Percentiles rank a stretch among this genome's conserved stretches.
Conservation (phyloP, 129 eudicot species). For the Centrapalus pauciflorus region DNA sequence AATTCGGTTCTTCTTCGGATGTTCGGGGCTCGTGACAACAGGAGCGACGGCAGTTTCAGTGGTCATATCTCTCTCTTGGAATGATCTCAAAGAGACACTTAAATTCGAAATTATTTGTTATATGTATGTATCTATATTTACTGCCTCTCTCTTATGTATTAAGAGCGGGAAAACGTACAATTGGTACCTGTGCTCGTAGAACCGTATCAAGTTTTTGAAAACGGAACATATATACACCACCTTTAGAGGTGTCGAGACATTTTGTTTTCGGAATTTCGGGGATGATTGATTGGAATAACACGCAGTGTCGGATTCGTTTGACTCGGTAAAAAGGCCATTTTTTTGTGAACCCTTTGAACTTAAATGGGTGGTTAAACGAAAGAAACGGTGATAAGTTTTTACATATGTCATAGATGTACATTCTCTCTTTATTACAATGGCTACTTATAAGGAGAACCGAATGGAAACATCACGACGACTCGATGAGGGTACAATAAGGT, state of each 20-base stretch:
- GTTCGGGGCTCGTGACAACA: conserved; percentile 27
- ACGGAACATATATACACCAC: conserved; percentile 15
- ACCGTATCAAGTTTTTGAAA: conserved; percentile 19
- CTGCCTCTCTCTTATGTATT: conserved; percentile 25
- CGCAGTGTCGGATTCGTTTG: not conserved
- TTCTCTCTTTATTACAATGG: not conserved
- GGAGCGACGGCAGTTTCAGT: conserved; percentile 36
- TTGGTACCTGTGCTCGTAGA: conserved; percentile 26
- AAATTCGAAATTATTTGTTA: conserved; percentile 18
- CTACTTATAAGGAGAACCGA: conserved; percentile 6
- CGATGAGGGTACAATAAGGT: too few relatives aligned
- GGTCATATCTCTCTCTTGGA: conserved; percentile 28
- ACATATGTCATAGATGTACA: conserved; percentile 2
- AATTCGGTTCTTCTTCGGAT: conserved; percentile 76
- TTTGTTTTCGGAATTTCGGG: not conserved
- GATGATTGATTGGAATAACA: not conserved
- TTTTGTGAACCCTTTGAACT: conserved; percentile 8
- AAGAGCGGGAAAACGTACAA: conserved; percentile 18
- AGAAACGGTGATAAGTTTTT: conserved; percentile 7
- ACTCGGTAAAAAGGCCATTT: conserved; percentile 26
- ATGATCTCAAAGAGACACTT: conserved; percentile 31
- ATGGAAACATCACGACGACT: too few relatives aligned
- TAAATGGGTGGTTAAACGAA: conserved; percentile 17
- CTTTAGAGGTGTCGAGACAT: not conserved
- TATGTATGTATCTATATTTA: conserved; percentile 28